A percentile compares a stretch with the other conserved stretches of the same genome.
phyloP scores from a whole-genome alignment of 495 filamentous ascomycete genomes.

The Penicillium angulare region DNA sequence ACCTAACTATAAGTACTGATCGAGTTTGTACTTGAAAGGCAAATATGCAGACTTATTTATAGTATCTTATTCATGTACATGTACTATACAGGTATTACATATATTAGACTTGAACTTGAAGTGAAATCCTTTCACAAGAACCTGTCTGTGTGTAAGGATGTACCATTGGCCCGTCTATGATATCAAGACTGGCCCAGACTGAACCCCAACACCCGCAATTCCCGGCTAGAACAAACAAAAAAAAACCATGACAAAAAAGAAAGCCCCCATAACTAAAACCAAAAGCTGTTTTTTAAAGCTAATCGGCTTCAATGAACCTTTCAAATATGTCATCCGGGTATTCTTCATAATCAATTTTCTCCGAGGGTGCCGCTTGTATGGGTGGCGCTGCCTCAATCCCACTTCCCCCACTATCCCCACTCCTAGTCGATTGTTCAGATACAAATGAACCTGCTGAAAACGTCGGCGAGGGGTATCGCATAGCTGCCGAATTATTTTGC shows the following conservation, averaged over 20 bases:
- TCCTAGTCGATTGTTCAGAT: conserved; percentile 15
- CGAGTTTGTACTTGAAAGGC: too few species aligned
- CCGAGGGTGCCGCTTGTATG: background rate
- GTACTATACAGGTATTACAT: too few species aligned
- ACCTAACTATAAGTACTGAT: too few species aligned
- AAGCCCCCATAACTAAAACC: background rate
- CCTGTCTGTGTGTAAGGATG: background rate
- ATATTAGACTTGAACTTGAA: background rate
- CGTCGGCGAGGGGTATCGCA: conserved; percentile 4
- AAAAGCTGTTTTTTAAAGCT: background rate
- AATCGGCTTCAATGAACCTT: conserved; percentile 12
- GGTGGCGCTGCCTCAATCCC: background rate
- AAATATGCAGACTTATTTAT: too few species aligned
- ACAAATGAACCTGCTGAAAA: conserved; percentile 12
- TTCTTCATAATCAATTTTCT: background rate
- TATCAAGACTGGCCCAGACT: background rate
- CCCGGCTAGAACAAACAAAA: background rate
- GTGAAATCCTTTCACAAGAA: background rate
- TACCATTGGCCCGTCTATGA: conserved; percentile 1
- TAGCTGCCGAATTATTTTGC: background rate
- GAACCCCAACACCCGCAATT: background rate
- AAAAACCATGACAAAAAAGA: background rate
- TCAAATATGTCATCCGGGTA: conserved; percentile 16
- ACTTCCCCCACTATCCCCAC: too few species aligned
- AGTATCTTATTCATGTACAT: too few species aligned